Conservation (phyloP, 192 early-diverging fungal species). For the Chytriomyces sp. region DNA sequence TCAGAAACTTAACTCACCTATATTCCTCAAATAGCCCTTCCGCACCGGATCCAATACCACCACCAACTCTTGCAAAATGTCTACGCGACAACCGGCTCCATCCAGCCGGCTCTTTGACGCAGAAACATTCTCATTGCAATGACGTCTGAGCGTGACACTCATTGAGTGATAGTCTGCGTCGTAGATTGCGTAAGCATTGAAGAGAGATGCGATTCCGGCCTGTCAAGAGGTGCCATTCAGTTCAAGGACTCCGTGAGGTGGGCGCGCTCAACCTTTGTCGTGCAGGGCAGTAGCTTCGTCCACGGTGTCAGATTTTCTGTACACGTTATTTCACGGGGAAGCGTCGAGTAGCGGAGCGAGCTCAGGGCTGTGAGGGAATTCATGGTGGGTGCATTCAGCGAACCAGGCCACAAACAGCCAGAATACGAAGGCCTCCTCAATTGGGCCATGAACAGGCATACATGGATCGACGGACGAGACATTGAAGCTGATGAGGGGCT, state of each 20-base stretch:
- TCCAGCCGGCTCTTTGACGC: constrained; percentile 35
- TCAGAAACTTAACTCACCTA: too few species aligned
- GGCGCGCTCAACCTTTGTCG: constrained; percentile 61
- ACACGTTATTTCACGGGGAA: constrained; percentile 93
- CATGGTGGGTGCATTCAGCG: not conserved
- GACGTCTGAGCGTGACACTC: constrained; percentile 67
- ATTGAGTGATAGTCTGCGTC: constrained; percentile 92
- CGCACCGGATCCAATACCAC: constrained; percentile 79
- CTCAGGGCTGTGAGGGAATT: not conserved
- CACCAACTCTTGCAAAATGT: constrained; percentile 73
- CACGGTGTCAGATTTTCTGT: constrained; percentile 99
- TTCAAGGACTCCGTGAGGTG: not conserved
- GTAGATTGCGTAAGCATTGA: constrained; percentile 91
- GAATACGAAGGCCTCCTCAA: not conserved
- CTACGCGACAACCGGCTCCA: constrained; percentile 52
- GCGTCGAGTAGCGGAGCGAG: constrained; percentile 69
- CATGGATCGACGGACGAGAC: constrained; percentile 11
- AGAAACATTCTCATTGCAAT: constrained; percentile 39
- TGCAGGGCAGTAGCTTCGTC: constrained; percentile 94
- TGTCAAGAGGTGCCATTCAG: constrained; percentile 21
- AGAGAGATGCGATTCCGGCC: constrained; percentile 82
- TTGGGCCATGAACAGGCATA: not conserved
- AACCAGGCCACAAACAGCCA: not conserved
- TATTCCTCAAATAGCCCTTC: constrained; percentile 11
- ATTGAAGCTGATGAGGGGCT: constrained; percentile 54